phyloP scores from a whole-genome alignment of 805 yeast species.

The Yarrowia yakushimensis region DNA sequence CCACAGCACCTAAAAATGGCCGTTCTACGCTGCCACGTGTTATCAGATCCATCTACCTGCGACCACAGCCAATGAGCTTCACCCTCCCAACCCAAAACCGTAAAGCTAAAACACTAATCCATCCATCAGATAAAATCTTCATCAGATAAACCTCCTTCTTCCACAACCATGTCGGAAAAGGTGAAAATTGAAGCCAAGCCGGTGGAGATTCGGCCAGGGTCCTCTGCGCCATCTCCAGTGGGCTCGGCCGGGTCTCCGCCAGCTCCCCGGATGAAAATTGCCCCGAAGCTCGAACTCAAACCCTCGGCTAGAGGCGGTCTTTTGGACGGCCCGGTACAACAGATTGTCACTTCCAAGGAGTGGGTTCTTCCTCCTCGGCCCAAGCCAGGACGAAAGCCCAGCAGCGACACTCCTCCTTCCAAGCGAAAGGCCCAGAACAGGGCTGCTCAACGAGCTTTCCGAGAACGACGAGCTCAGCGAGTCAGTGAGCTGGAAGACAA shows the following conservation, averaged over 20 bases:
- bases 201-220: neutral
- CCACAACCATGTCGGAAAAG: slow-evolving; percentile 8
- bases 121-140: slow-evolving; percentile 16
- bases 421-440: slow-evolving; percentile 87
- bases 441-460: slow-evolving; percentile 89
- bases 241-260: neutral
- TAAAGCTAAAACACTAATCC: neutral
- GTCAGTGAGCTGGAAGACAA: slow-evolving; percentile 74
- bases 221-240: slow-evolving; percentile 4
- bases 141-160: slow-evolving; percentile 5
- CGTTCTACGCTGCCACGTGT: slow-evolving; percentile 9
- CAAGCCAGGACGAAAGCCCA: slow-evolving; percentile 57
- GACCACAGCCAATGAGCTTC: neutral
- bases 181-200: slow-evolving; percentile 22
- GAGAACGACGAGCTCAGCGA: slow-evolving; percentile 80
- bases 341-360: slow-evolving; percentile 57
- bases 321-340: slow-evolving; percentile 24
- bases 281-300: slow-evolving; percentile 19
- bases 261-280: slow-evolving; percentile 16
- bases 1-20: too few species aligned
- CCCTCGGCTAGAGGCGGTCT: slow-evolving; percentile 22
- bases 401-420: slow-evolving; percentile 75
- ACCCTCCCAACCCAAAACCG: neutral
- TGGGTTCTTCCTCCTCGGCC: slow-evolving; percentile 88
- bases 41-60: slow-evolving; percentile 22